Percentiles rank a stretch among this genome's conserved stretches.
Evolutionary conservation across 225 moss, liverwort and hornwort species (phyloP).

Genomic region (Physcomitrellopsis africana): DNA sequence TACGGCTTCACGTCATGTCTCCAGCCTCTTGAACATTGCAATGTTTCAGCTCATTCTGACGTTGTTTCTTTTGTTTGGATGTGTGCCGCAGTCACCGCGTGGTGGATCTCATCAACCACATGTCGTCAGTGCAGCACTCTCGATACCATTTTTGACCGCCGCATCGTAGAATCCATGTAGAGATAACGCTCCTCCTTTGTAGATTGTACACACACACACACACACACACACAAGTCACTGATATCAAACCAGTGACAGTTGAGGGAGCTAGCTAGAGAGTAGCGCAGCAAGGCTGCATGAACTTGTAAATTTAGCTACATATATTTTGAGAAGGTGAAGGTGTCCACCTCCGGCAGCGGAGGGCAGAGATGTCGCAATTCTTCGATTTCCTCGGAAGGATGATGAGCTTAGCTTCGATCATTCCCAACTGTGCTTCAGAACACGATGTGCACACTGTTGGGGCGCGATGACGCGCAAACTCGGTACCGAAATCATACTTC

Average conservation of each 20-base stretch:
- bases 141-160: conserved; percentile 43
- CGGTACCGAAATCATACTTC: background rate
- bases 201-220: background rate
- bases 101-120: conserved; percentile 61
- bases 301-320: conserved; percentile 23
- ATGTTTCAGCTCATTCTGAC: background rate
- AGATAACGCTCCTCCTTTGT: background rate
- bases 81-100: conserved; percentile 49
- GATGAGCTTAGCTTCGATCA: background rate
- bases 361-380: conserved; percentile 46
- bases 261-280: background rate
- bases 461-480: background rate
- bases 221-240: background rate
- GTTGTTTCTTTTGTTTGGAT: background rate
- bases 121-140: conserved; percentile 50
- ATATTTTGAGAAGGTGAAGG: conserved; percentile 34
- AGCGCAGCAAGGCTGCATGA: conserved; percentile 40
- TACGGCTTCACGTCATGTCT: background rate
- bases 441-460: background rate
- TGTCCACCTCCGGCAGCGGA: conserved; percentile 49
- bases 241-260: background rate
- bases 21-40: background rate
- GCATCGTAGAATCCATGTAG: background rate
- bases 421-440: background rate
- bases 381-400: conserved; percentile 9